Evolutionary conservation across 108 stramenopile genomes (phyloP), one percentile per base, ranked within the genome.

Genomic region (Pseudonitzschia multiseries): DNA sequence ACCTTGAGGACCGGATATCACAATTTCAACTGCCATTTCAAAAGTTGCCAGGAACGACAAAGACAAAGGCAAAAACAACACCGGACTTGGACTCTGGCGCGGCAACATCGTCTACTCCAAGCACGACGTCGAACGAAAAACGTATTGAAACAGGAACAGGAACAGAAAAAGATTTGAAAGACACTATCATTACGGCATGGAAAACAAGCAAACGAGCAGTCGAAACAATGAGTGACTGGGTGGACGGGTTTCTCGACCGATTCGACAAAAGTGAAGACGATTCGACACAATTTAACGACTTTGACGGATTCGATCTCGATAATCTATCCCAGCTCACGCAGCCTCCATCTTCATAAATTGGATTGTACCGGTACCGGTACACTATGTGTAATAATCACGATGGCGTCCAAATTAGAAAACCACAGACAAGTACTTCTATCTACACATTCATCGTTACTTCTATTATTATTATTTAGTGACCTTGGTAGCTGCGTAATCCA

Each of bases 1-100:
- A 62, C 12, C 61, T 62, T n/a, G 36, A 62, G 20, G 61, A 62
- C 36, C 61, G 61, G 61, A 62, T 62, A 40, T 62, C 61, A 40
- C 32, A 62, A 62, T 62, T 62, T 62, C 61, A 62, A 24, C 61
- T 40, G 2, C 61, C 61, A 14, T 62, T 62, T 14, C 61, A 42
- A 40, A 62, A 62, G n/a, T 2, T 62, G 5, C 26, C 12, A 17
- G 57, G 29, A 59, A 59, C 57, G n/a, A 27, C 14, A 15, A 24
- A 59, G 20, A 15, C 13, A 59, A 59, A n/a, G n/a, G n/a, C 14
- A 15, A 24, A 59, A 5, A 15, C 13, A 24, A 14, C 14, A 24
- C 24, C 53, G 8, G 57, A 59, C 26, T 22, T 26, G 24, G 27
- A 22, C 13, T 21, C 61, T 10, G n/a, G 36, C 33, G 15, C 61